These are phyloP conservation scores for Seminavis robusta DNA, from an alignment of 108 stramenopile genomes.

Conservation along the genomic window DNA sequence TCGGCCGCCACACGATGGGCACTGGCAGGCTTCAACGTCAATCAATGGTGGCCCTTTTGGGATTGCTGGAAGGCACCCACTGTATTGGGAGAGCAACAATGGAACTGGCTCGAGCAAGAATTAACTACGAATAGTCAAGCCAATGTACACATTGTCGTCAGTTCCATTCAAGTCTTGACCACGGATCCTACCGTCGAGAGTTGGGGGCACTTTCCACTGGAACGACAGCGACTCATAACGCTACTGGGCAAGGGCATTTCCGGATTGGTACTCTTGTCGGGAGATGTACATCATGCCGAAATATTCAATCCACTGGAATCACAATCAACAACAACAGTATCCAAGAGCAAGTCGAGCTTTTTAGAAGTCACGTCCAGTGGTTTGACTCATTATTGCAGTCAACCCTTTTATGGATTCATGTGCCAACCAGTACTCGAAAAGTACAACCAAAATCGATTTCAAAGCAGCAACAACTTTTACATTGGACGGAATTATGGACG, in stretches of 20 bases:
- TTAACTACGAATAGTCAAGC: constrained; percentile 24
- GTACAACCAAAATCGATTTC: constrained; percentile 30
- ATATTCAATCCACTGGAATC: constrained; percentile 34
- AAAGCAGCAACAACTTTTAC: constrained; percentile 18
- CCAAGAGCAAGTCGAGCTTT: constrained; percentile 19
- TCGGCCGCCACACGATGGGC: constrained; percentile 74
- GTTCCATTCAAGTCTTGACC: constrained; percentile 77
- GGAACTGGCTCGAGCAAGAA: constrained; percentile 73
- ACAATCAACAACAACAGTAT: not conserved
- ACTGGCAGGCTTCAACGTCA: constrained; percentile 54
- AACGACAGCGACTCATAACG: constrained; percentile 51
- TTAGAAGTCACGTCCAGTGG: constrained; percentile 88
- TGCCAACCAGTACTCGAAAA: constrained; percentile 57
- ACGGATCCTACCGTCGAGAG: constrained; percentile 84
- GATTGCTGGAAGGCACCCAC: constrained; percentile 24
- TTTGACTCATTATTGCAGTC: constrained; percentile 75
- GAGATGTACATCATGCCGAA: constrained; percentile 92
- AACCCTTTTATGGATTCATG: constrained; percentile 60
- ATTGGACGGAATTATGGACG: constrained; percentile 70
- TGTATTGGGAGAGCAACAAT: constrained; percentile 80
- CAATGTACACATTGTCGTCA: constrained; percentile 62
- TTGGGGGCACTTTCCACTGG: constrained; percentile 87
- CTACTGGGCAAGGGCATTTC: constrained; percentile 28
- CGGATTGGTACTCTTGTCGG: constrained; percentile 61
- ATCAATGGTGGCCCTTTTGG: constrained; percentile 13